Evolutionary conservation across 2,329 filamentous ascomycete species (phyloP).

Genomic region (Annulohypoxylon truncatum): DNA sequence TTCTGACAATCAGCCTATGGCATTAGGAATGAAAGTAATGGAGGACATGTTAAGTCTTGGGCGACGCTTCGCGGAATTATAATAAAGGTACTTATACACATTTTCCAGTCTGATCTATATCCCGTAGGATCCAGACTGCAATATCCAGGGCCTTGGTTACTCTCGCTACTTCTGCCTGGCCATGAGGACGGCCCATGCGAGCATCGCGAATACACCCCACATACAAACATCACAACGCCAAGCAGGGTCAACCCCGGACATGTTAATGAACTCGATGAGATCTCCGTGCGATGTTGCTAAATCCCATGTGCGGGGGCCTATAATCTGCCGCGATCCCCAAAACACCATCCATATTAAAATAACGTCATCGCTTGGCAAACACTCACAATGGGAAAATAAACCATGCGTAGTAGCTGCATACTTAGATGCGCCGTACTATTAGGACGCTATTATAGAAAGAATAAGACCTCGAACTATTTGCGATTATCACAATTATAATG

Average conservation of each 20-base stretch:
- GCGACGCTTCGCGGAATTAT: neutral
- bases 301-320: slow-evolving; percentile 42
- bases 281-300: slow-evolving; percentile 32
- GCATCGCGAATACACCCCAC: slow-evolving; percentile 8
- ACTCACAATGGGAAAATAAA: slow-evolving; percentile 22
- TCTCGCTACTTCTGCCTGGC: neutral
- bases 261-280: slow-evolving; percentile 25
- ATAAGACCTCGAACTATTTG: slow-evolving; percentile 14
- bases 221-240: slow-evolving; percentile 14
- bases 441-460: slow-evolving; percentile 14
- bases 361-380: slow-evolving; percentile 49
- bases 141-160: slow-evolving; percentile 2
- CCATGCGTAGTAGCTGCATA: neutral
- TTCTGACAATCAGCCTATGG: slow-evolving; percentile 20
- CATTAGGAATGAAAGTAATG: neutral
- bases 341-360: slow-evolving; percentile 48
- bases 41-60: neutral
- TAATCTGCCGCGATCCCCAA: slow-evolving; percentile 38
- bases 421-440: slow-evolving; percentile 21
- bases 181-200: slow-evolving; percentile 2
- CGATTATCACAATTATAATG: slow-evolving; percentile 4
- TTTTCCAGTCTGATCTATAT: slow-evolving; percentile 20
- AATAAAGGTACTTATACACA: slow-evolving; percentile 1
- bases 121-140: slow-evolving; percentile 5
- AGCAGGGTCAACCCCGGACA: slow-evolving; percentile 22